Conservation (phyloP, 768 basidiomycete genomes). For the Xerocomellus dryophilus region DNA sequence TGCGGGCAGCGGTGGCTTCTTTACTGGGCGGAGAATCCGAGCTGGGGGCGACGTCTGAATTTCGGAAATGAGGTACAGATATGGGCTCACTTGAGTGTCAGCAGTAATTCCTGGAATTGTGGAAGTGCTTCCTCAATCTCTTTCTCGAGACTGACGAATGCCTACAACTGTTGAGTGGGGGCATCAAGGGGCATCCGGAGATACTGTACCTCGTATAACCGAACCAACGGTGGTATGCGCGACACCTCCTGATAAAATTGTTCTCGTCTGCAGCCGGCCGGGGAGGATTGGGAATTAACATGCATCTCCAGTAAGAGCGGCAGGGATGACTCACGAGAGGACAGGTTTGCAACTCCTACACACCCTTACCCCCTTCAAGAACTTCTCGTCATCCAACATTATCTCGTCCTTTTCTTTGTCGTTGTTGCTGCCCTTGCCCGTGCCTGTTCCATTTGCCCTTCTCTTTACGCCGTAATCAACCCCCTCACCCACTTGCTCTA, state of each 20-base stretch:
- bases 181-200: neutral
- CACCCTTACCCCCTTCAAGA: constrained; percentile 83
- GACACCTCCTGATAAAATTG: constrained; percentile 70
- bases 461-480: constrained; percentile 78
- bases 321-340: constrained; percentile 60
- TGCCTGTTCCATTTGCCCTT: constrained; percentile 29
- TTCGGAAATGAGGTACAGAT: constrained; percentile 10
- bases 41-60: constrained; percentile 12
- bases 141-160: constrained; percentile 70
- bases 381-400: constrained; percentile 68
- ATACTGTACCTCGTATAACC: constrained; percentile 63
- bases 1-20: constrained; percentile 69
- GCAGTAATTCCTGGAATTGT: constrained; percentile 81
- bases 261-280: constrained; percentile 51
- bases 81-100: constrained; percentile 55
- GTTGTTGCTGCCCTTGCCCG: constrained; percentile 24
- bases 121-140: constrained; percentile 90
- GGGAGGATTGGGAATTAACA: neutral
- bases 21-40: constrained; percentile 55
- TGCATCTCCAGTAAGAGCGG: neutral
- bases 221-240: constrained; percentile 57
- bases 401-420: constrained; percentile 38
- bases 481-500: constrained; percentile 83
- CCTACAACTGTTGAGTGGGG: constrained; percentile 35
- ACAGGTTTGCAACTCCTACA: constrained; percentile 81